Evolutionary conservation across 1,284 basidiomycete genomes (phyloP), one percentile per base, ranked within the genome.

Genomic region (Lentinula novae-zelandiae): DNA sequence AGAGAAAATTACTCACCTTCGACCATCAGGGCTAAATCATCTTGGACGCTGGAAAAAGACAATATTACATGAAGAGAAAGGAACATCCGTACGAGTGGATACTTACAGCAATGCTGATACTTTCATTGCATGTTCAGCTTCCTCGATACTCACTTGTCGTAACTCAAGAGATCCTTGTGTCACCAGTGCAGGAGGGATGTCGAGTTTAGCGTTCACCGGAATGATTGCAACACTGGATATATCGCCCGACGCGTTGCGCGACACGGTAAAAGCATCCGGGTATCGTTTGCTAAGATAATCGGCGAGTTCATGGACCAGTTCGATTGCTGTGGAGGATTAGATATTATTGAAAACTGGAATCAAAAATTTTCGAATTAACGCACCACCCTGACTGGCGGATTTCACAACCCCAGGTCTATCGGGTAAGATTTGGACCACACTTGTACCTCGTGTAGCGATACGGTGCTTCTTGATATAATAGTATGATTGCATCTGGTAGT

Each of bases 1-100:
- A 27, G n/a, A 15, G 27, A 6, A 22, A 34, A 1, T n/a, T 42
- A 17, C 63, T 44, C 62, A 79, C 87, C 89, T 80, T 91, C 87
- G 34, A 91, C 73, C 88, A 93, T 89, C 12, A 93, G 69, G 12
- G 88, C 88, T 48, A 92, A 75, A 67, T 93, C 90, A 63, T 93
- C 90, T 66, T 90, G 88, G 4, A 83, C 72, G 36, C 83, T 81
- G 56, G 15, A 31, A n/a, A 6, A 42, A 44, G 5, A 31, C 7
- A 5, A 42, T 48, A 50, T 34, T 57, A 63, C 61, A 65, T 49
- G 52, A 61, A 42, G n/a, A 15, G 9, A 52, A 20, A 12, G 7
- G 9, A 3, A 51, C 7, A 36, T 44, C 49, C 59, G 22, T 9
- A 46, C 40, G 40, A 44, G 12, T 9, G 7, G 12, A 9, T 12